A percentile compares a stretch with the other conserved stretches of the same genome.
phyloP scores from a whole-genome alignment of 2,329 filamentous ascomycete species.

The Cladophialophora carrionii region DNA sequence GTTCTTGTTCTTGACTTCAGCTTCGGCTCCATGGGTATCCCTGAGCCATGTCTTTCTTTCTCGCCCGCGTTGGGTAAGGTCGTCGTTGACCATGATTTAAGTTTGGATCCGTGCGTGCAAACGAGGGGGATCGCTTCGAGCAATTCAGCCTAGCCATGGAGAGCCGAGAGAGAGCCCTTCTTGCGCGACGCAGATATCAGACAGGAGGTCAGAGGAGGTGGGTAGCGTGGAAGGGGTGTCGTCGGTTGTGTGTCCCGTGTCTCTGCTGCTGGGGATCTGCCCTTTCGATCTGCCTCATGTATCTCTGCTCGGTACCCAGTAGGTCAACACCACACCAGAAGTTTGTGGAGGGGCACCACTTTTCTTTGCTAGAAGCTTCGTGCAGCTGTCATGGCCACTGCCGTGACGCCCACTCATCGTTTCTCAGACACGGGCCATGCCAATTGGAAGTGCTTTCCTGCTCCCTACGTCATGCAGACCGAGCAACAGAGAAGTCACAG shows the following conservation, averaged over 20 bases:
- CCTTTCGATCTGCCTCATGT: slow-evolving; percentile 13
- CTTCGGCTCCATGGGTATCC: slow-evolving; percentile 11
- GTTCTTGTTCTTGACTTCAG: not conserved
- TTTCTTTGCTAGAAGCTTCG: slow-evolving; percentile 2
- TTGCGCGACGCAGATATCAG: slow-evolving; percentile 6
- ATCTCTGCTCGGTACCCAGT: slow-evolving; percentile 1
- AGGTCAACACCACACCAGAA: slow-evolving; percentile 6
- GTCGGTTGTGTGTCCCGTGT: not conserved
- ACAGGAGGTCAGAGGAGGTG: slow-evolving; percentile 22
- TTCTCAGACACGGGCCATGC: not conserved
- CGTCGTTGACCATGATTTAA: slow-evolving; percentile 3
- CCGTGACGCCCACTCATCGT: slow-evolving; percentile 12
- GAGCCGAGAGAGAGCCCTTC: not conserved
- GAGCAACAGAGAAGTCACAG: slow-evolving; percentile 13
- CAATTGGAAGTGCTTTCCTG: slow-evolving; percentile 3
- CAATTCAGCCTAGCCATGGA: slow-evolving; percentile 15
- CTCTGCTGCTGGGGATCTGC: not conserved
- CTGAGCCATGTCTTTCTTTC: slow-evolving; percentile 1
- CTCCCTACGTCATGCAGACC: slow-evolving; percentile 9
- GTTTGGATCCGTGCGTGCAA: slow-evolving; percentile 4
- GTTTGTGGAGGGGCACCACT: not conserved
- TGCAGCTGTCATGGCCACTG: not conserved
- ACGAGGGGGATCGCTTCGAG: slow-evolving; percentile 1
- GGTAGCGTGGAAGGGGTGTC: slow-evolving; percentile 12
- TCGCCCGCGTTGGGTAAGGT: slow-evolving; percentile 12